phyloP scores from a whole-genome alignment of 1,284 basidiomycete species.

The Malassezia dermatis region DNA sequence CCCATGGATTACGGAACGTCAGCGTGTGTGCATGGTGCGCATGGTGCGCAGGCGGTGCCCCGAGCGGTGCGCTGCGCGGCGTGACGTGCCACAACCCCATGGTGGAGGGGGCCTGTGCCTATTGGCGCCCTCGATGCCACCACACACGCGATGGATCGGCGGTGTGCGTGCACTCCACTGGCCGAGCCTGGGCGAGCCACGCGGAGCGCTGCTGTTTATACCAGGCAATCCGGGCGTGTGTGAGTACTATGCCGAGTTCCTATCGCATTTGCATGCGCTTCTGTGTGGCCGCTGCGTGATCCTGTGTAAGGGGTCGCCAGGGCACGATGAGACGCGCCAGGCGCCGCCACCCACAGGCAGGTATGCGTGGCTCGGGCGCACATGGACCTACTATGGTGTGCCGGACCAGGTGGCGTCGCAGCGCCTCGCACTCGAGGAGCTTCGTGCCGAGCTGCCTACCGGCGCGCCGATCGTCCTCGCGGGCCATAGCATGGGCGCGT shows the following conservation, averaged over 20 bases:
- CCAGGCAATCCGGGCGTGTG: conserved; percentile 14
- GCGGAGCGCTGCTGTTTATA: conserved; percentile 7
- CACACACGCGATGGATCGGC: not conserved
- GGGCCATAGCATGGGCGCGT: conserved; percentile 17
- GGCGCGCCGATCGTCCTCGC: not conserved
- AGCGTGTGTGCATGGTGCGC: conserved; percentile 5
- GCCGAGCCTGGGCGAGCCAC: not conserved
- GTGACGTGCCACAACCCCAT: not conserved
- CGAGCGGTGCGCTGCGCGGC: not conserved
- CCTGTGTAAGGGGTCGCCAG: conserved; percentile 4
- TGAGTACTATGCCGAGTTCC: conserved; percentile 6
- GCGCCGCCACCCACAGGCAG: conserved; percentile 1
- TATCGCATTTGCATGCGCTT: not conserved
- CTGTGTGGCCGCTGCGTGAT: conserved; percentile 1
- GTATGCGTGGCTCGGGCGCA: not conserved
- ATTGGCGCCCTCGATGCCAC: not conserved
- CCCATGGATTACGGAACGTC: conserved; percentile 42
- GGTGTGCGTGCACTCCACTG: conserved; percentile 7
- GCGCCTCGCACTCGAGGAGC: not conserved
- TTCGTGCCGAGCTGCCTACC: not conserved
- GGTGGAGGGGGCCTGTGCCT: not conserved
- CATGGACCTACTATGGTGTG: conserved; percentile 5
- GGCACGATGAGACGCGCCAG: not conserved
- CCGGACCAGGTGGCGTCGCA: conserved; percentile 9
- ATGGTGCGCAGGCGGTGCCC: conserved; percentile 17